Conservation (phyloP, 2,329 filamentous ascomycete species). For the Geosmithia morbida region DNA sequence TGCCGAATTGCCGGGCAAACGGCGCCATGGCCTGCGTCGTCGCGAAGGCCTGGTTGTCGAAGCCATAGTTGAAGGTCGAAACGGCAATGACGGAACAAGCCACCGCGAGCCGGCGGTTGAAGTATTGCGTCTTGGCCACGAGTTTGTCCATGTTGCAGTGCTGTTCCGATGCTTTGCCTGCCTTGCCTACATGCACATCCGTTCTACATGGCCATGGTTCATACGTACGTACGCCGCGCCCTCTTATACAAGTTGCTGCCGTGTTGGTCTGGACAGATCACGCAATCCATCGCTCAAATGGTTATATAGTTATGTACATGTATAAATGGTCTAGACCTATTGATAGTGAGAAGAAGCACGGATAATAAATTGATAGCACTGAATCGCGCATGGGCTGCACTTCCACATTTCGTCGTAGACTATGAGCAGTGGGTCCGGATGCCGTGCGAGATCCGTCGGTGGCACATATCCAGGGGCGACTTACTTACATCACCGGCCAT, state of each 20-base stretch:
- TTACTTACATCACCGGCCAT: too few species aligned
- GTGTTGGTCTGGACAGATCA: background rate
- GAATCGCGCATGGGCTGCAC: background rate
- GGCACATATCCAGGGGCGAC: too few species aligned
- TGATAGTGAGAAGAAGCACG: background rate
- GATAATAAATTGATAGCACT: background rate
- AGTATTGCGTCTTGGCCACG: background rate
- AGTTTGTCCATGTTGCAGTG: background rate
- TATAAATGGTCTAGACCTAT: too few species aligned
- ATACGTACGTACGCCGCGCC: background rate
- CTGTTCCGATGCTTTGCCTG: too few species aligned
- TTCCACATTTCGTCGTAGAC: background rate
- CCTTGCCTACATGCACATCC: too few species aligned
- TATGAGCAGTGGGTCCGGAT: background rate
- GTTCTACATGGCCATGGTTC: background rate
- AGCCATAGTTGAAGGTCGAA: constrained; percentile 18
- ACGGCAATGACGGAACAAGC: constrained; percentile 7
- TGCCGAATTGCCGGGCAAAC: constrained; percentile 14
- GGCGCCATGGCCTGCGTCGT: constrained; percentile 17
- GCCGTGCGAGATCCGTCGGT: background rate
- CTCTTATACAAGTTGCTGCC: background rate
- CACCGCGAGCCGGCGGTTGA: constrained; percentile 1
- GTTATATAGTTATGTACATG: too few species aligned
- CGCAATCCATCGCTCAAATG: background rate
- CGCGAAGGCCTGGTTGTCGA: constrained; percentile 16